Evolutionary conservation across 345 rosid species (phyloP).

Genomic region (Microthlaspi erraticum): DNA sequence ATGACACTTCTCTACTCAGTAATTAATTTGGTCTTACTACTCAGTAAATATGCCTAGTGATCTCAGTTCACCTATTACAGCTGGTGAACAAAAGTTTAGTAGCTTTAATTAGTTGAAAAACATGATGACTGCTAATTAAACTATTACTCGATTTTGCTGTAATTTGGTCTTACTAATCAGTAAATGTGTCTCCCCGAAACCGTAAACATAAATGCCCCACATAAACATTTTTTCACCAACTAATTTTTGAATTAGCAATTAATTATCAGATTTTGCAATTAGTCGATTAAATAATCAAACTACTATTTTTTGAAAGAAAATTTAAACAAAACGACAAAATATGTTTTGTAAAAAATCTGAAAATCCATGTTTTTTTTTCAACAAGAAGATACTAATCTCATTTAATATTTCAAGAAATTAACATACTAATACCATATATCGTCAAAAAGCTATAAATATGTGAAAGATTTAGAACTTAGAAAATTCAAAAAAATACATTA

Average conservation of each 20-base stretch:
- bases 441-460: neutral
- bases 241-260: neutral
- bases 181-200: no score
- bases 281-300: neutral
- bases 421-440: no score
- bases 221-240: neutral
- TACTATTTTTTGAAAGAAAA: neutral
- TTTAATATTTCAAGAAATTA: neutral
- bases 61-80: no score
- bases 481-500: neutral
- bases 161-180: no score
- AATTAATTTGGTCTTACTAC: no score
- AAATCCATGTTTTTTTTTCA: neutral
- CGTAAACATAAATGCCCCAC: neutral
- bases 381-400: no score
- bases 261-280: neutral
- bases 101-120: no score
- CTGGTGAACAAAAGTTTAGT: no score
- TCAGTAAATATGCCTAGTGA: no score
- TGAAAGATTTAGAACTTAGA: neutral
- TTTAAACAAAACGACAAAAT: neutral
- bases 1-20: neutral
- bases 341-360: neutral
- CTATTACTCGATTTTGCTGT: no score
- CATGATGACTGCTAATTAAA: no score